A percentile compares a stretch with the other conserved stretches of the same genome.
Conservation (phyloP, 805 yeast genomes). For the Ogataea zsoltii region DNA sequence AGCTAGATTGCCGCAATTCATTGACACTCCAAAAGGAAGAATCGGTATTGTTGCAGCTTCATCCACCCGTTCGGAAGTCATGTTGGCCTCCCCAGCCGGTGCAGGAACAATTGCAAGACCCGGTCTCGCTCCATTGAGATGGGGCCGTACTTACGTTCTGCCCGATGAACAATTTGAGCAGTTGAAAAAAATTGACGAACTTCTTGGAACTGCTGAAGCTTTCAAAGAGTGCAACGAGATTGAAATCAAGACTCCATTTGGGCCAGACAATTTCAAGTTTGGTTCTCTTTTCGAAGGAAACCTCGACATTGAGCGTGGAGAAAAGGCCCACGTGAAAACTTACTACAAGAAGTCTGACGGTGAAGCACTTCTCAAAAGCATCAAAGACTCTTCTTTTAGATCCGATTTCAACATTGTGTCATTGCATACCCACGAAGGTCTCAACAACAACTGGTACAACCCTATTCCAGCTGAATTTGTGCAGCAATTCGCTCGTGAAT, state of each 20-base stretch:
- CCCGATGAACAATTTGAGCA: conserved; percentile 29
- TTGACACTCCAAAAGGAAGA: conserved; percentile 30
- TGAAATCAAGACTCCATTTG: conserved; percentile 28
- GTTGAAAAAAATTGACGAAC: conserved; percentile 29
- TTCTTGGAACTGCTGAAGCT: conserved; percentile 31
- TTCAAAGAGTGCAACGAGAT: conserved; percentile 33
- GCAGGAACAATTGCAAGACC: conserved; percentile 30
- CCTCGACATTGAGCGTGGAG: conserved; percentile 28
- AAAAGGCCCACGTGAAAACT: conserved; percentile 28
- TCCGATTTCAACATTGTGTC: conserved; percentile 29
- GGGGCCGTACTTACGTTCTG: conserved; percentile 29
- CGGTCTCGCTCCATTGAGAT: conserved; percentile 30
- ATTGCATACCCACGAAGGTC: conserved; percentile 32
- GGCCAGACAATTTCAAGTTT: conserved; percentile 26
- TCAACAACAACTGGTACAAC: conserved; percentile 35
- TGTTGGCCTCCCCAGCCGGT: conserved; percentile 29
- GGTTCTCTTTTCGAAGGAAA: conserved; percentile 33
- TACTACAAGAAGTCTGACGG: conserved; percentile 25
- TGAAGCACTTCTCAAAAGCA: conserved; percentile 23
- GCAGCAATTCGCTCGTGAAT: conserved; percentile 27
- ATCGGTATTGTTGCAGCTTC: conserved; percentile 29
- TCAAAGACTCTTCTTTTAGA: conserved; percentile 27
- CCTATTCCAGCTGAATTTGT: conserved; percentile 30
- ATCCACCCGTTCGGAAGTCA: conserved; percentile 29
- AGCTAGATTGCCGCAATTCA: conserved; percentile 26